These are phyloP conservation scores for Strobilomyces confusus DNA, from an alignment of 768 basidiomycete species.

Conservation along the genomic window DNA sequence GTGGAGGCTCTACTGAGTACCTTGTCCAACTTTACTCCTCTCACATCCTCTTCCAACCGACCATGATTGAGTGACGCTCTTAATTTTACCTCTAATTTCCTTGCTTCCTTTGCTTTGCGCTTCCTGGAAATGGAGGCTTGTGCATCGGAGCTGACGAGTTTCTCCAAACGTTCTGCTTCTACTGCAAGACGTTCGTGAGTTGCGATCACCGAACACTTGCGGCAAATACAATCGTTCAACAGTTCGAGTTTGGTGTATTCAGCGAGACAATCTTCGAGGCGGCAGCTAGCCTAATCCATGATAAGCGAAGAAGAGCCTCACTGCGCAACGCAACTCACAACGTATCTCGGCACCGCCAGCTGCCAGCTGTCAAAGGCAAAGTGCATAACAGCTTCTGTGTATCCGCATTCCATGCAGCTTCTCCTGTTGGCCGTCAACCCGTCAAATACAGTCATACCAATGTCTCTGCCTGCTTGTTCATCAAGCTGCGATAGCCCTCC, in stretches of 20 bases:
- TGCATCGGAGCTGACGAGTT: slow-evolving; percentile 26
- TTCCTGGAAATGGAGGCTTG: slow-evolving; percentile 68
- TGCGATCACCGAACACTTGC: slow-evolving; percentile 81
- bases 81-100: slow-evolving; percentile 59
- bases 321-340: slow-evolving; percentile 40
- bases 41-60: slow-evolving; percentile 79
- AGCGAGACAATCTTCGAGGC: slow-evolving; percentile 76
- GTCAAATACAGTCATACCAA: slow-evolving; percentile 75
- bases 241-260: slow-evolving; percentile 89
- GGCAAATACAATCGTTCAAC: slow-evolving; percentile 88
- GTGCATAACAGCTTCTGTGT: slow-evolving; percentile 92
- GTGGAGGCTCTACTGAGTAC: slow-evolving; percentile 72
- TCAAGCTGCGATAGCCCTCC: slow-evolving; percentile 44
- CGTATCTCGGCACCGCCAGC: slow-evolving; percentile 62
- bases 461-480: slow-evolving; percentile 31
- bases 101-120: slow-evolving; percentile 68
- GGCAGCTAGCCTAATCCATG: slow-evolving; percentile 51
- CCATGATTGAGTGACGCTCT: slow-evolving; percentile 64
- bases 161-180: slow-evolving; percentile 58
- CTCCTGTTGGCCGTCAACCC: slow-evolving; percentile 87
- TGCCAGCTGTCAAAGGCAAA: slow-evolving; percentile 87
- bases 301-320: slow-evolving; percentile 10
- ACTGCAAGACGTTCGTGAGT: slow-evolving; percentile 63
- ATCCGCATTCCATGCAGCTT: slow-evolving; percentile 86
- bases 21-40: slow-evolving; percentile 76